Percentiles rank a stretch among this genome's conserved stretches.
Conservation (phyloP, 2,329 filamentous ascomycete genomes). For the Paracoccidioides lutzii region DNA sequence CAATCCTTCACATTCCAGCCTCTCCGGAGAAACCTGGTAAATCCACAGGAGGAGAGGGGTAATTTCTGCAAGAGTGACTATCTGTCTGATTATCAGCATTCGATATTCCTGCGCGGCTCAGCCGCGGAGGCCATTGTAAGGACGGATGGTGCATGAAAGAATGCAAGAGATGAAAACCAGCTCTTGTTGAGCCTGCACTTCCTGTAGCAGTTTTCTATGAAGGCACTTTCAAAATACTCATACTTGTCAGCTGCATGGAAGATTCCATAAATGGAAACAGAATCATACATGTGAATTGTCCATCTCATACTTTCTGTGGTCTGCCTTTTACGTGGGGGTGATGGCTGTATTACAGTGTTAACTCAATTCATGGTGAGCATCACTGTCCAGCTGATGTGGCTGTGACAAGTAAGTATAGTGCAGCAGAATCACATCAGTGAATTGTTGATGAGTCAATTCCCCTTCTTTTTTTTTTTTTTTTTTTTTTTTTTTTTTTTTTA, state of each 20-base stretch:
- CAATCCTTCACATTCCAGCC: neutral
- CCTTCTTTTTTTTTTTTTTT: no score
- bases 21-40: neutral
- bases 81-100: neutral
- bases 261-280: no score
- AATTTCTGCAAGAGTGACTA: neutral
- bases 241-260: no score
- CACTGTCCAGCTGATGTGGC: no score
- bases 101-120: neutral
- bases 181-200: neutral
- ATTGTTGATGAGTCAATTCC: neutral
- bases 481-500: neutral
- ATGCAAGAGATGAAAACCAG: no score
- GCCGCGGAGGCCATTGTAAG: neutral
- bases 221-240: neutral
- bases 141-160: neutral
- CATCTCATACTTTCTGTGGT: no score
- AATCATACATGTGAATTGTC: no score
- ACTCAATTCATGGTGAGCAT: no score
- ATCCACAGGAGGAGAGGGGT: slow-evolving; percentile 1
- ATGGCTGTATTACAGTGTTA: no score
- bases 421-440: neutral
- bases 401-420: no score
- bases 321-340: no score
- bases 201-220: neutral